Percentiles rank a stretch among this genome's conserved stretches.
These are phyloP conservation scores for Extremus antarcticus DNA, from an alignment of 495 filamentous ascomycete genomes.

Conservation along the genomic window DNA sequence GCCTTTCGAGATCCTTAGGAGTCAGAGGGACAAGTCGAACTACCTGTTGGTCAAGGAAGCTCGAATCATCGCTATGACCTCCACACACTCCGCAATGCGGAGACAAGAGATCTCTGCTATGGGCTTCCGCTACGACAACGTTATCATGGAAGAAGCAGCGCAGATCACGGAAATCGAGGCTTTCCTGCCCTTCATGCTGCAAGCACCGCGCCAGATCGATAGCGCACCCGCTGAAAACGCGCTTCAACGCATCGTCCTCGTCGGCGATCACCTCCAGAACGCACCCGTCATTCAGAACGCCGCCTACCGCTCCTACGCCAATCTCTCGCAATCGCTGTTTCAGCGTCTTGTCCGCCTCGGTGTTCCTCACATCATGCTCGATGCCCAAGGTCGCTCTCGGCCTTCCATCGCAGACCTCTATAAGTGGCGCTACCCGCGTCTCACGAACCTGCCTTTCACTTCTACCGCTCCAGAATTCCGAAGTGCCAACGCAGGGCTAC, in stretches of 20 bases:
- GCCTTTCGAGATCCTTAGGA: slow-evolving; percentile 87
- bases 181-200: slow-evolving; percentile 85
- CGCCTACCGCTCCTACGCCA: slow-evolving; percentile 91
- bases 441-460: slow-evolving; percentile 70
- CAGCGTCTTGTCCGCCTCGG: slow-evolving; percentile 79
- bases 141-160: slow-evolving; percentile 97
- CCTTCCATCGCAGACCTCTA: slow-evolving; percentile 82
- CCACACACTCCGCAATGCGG: slow-evolving; percentile 96
- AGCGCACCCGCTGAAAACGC: slow-evolving; percentile 42
- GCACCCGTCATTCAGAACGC: slow-evolving; percentile 91
- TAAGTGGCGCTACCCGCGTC: slow-evolving; percentile 79
- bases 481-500: slow-evolving; percentile 81
- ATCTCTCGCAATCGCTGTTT: slow-evolving; percentile 92
- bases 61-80: slow-evolving; percentile 94
- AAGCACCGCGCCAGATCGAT: slow-evolving; percentile 44
- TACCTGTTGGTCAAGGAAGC: slow-evolving; percentile 93
- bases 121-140: slow-evolving; percentile 95
- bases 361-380: slow-evolving; percentile 78
- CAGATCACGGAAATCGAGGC: slow-evolving; percentile 97
- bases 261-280: slow-evolving; percentile 94
- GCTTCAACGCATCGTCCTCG: slow-evolving; percentile 80
- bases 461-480: slow-evolving; percentile 58
- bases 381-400: slow-evolving; percentile 83
- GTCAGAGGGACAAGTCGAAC: slow-evolving; percentile 82
- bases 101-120: slow-evolving; percentile 79